phyloP scores from a whole-genome alignment of 345 rosid genomes.

The Kandelia obovata region DNA sequence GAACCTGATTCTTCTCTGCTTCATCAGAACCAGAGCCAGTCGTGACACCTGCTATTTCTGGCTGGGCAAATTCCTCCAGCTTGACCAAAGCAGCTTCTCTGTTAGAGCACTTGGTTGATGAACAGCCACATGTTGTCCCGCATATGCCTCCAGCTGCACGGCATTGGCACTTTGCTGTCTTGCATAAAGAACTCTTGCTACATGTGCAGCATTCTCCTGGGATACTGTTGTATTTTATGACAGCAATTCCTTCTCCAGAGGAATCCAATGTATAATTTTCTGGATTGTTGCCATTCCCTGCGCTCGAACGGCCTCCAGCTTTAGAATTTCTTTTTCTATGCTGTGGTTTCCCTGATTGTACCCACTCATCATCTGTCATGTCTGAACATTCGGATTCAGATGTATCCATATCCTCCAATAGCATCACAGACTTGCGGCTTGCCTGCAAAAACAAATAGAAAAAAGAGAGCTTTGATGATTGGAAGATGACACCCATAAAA shows the following conservation, averaged over 20 bases:
- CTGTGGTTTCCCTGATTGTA: slow-evolving; percentile 32
- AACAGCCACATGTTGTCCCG: slow-evolving; percentile 65
- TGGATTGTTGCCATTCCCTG: slow-evolving; percentile 19
- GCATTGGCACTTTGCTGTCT: slow-evolving; percentile 78
- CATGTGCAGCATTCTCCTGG: slow-evolving; percentile 63
- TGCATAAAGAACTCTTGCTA: slow-evolving; percentile 58
- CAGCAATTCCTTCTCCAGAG: slow-evolving; percentile 24
- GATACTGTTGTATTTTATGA: slow-evolving; percentile 14
- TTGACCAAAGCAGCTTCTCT: slow-evolving; percentile 27
- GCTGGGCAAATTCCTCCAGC: slow-evolving; percentile 23
- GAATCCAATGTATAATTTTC: slow-evolving; percentile 24
- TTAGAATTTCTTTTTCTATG: slow-evolving; percentile 40
- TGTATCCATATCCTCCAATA: slow-evolving; percentile 81
- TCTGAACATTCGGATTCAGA: slow-evolving; percentile 64
- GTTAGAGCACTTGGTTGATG: slow-evolving; percentile 59
- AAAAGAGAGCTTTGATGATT: neutral
- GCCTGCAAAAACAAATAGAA: slow-evolving; percentile 30
- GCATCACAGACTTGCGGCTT: slow-evolving; percentile 41
- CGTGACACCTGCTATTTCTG: slow-evolving; percentile 13
- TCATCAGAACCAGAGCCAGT: slow-evolving; percentile 38
- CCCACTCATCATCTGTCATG: slow-evolving; percentile 54
- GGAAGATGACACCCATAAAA: neutral
- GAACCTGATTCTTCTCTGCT: slow-evolving; percentile 31
- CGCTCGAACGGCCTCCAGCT: slow-evolving; percentile 32
- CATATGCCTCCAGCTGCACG: slow-evolving; percentile 59